These are phyloP conservation scores for Euptelea pleiosperma DNA, from an alignment of 164 flowering plant genomes.

Conservation along the genomic window DNA sequence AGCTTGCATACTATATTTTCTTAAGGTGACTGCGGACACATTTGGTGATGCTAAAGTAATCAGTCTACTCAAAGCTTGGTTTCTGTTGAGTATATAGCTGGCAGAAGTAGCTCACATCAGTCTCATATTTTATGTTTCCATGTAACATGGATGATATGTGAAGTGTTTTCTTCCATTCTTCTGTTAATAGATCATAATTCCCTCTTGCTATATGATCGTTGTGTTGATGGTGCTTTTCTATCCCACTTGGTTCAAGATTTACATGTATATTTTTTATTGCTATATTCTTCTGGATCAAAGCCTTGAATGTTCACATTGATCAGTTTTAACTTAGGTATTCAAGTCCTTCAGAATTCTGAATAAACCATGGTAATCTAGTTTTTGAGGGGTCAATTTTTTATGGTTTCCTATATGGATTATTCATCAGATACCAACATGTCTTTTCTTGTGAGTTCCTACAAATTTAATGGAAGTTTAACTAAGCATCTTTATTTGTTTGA, in stretches of 20 bases:
- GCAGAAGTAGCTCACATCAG: conserved; percentile 21
- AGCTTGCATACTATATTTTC: conserved; percentile 23
- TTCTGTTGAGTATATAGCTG: conserved; percentile 36
- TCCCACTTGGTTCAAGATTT: conserved; percentile 32
- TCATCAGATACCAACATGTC: conserved; percentile 10
- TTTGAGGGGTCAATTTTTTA: conserved; percentile 20
- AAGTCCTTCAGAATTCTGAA: conserved; percentile 23
- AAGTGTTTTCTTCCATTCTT: conserved; percentile 24
- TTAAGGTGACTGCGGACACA: conserved; percentile 43
- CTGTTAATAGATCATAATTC: conserved; percentile 29
- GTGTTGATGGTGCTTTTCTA: conserved; percentile 16
- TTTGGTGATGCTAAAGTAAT: conserved; percentile 30
- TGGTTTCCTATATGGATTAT: conserved; percentile 6
- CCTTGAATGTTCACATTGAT: conserved; percentile 35
- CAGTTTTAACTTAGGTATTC: conserved; percentile 24
- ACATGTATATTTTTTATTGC: conserved; percentile 25
- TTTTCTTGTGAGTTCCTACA: neutral
- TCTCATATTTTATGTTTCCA: conserved; percentile 26
- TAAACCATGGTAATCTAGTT: conserved; percentile 18
- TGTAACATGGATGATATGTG: conserved; percentile 42
- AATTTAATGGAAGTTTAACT: neutral
- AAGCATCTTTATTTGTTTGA: neutral
- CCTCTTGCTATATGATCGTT: conserved; percentile 25
- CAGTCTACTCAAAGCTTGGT: conserved; percentile 34
- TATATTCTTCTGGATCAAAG: conserved; percentile 25